Evolutionary conservation across 768 basidiomycete genomes (phyloP), one percentile per base, ranked within the genome.

Genomic region (Suillus brevipes): DNA sequence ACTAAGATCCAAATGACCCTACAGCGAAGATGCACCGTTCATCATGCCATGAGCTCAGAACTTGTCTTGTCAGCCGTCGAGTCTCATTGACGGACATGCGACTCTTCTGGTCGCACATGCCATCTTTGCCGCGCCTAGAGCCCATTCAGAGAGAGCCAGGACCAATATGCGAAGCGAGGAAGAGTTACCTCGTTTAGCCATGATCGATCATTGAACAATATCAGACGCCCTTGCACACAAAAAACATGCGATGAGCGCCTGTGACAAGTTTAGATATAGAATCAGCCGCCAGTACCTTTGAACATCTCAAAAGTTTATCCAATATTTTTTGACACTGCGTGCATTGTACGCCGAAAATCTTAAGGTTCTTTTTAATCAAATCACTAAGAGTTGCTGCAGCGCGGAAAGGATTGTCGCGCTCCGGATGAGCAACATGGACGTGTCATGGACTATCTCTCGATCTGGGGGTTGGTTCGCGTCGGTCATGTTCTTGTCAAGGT

Each of bases 121-220:
- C 28, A 28, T 28, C 28, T 28, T 28, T 28, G 28, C 28, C 28
- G 28, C 28, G 28, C 28, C 28, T 28, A 28, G 3, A 28, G 3
- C 28, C 3, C 28, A 28, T 28, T 28, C 28, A 28, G 28, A 28
- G 2, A 28, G 28, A 28, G 28, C 28, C 28, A 28, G 28, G 28
- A 28, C 28, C 28, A 28, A 28, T 3, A 28, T 3, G 28, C 28
- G 28, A 28, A 28, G 3, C 28, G 28, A 28, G 28, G 28, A 28
- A 28, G n/a, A n/a, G n/a, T n/a, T n/a, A n/a, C n/a, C n/a, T n/a
- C n/a, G n/a, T n/a, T n/a, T n/a, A n/a, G n/a, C n/a, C n/a, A n/a
- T n/a, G n/a, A n/a, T n/a, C n/a, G n/a, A n/a, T n/a, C n/a, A n/a
- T 68, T 14, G 70, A 70, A 53, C 70, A 70, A 61, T 67, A 70